phyloP scores from a whole-genome alignment of 73 alveolate species.

The Paramecium primaurelia region DNA sequence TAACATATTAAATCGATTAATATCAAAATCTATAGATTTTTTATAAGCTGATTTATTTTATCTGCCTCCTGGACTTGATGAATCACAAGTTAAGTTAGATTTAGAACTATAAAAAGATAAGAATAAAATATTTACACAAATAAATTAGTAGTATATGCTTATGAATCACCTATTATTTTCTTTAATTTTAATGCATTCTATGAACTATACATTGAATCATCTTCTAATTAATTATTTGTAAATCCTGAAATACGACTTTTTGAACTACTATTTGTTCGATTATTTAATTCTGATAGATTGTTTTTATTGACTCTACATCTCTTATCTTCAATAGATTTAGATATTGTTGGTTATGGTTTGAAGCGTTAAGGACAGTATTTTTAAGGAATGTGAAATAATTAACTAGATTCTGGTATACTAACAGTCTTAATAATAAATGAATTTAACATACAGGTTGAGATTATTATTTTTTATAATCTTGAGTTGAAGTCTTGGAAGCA shows the following conservation, averaged over 20 bases:
- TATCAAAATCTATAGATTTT: neutral
- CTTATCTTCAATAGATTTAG: conserved; percentile 46
- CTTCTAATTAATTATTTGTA: neutral
- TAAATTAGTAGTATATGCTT: neutral
- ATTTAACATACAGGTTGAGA: neutral
- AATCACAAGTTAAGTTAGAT: conserved; percentile 27
- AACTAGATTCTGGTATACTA: neutral
- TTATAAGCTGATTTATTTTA: conserved; percentile 7
- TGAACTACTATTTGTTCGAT: conserved; percentile 34
- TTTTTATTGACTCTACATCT: neutral
- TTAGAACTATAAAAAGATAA: neutral
- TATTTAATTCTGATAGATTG: neutral
- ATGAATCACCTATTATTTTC: conserved; percentile 35
- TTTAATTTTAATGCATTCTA: conserved; percentile 19
- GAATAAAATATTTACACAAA: neutral
- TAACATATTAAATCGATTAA: neutral
- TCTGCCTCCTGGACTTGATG: conserved; percentile 17
- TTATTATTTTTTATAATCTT: conserved; percentile 24
- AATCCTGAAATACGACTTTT: conserved; percentile 8
- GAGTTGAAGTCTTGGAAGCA: neutral
- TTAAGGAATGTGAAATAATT: conserved; percentile 8
- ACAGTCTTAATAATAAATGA: neutral
- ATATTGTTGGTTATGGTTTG: neutral
- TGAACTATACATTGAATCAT: conserved; percentile 2
- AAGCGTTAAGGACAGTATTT: neutral